Evolutionary conservation across 495 filamentous ascomycete species (phyloP).

Genomic region (Aeminium ludgeri): DNA sequence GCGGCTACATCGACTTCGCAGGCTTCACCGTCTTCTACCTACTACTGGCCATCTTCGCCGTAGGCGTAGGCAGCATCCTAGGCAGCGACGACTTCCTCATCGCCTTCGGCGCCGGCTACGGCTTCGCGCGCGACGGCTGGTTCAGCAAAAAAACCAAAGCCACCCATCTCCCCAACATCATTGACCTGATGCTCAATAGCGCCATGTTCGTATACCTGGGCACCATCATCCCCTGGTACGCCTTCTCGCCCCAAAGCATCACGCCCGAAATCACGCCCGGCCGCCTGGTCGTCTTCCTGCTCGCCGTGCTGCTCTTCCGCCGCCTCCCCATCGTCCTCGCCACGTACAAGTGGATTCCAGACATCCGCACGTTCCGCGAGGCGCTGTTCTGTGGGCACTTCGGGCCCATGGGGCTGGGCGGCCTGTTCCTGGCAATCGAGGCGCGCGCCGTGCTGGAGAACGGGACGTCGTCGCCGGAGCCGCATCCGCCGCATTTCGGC

Average conservation of each 20-base stretch:
- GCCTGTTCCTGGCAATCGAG: constrained; percentile 35
- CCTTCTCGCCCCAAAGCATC: constrained; percentile 22
- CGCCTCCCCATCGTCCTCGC: constrained; percentile 31
- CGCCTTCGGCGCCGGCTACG: constrained; percentile 33
- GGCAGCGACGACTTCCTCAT: constrained; percentile 36
- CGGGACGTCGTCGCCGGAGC: constrained; percentile 21
- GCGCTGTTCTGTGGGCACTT: constrained; percentile 37
- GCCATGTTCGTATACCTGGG: constrained; percentile 36
- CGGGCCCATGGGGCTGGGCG: constrained; percentile 36
- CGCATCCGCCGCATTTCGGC: constrained; percentile 22
- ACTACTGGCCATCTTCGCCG: constrained; percentile 30
- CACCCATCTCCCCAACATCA: constrained; percentile 26
- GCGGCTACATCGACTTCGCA: constrained; percentile 25
- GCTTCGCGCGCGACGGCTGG: constrained; percentile 34
- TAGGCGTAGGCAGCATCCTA: constrained; percentile 31
- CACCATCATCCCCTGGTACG: constrained; percentile 31
- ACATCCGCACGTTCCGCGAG: constrained; percentile 30
- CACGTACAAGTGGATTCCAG: constrained; percentile 28
- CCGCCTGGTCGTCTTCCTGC: constrained; percentile 26
- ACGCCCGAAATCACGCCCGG: constrained; percentile 25
- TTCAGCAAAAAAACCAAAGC: constrained; percentile 29
- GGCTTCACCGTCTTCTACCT: constrained; percentile 35
- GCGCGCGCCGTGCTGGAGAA: constrained; percentile 31
- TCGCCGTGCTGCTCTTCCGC: constrained; percentile 30
- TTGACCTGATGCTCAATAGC: constrained; percentile 33